Base-by-base conservation (phyloP, 192 early-diverging fungal genomes). In the Oehlia diaphana region DNA sequence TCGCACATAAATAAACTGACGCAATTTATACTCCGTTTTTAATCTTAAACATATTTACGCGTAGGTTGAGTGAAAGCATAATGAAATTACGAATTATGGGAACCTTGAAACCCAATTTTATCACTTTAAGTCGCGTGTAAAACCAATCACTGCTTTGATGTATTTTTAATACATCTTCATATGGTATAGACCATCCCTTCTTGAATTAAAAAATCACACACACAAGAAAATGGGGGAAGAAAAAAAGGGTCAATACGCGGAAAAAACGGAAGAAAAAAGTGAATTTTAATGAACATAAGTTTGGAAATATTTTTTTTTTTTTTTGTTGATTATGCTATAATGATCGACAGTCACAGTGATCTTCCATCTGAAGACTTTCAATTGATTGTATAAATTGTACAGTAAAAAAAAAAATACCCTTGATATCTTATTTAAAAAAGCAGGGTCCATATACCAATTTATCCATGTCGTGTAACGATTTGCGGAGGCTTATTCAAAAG, bases 381-480 rank as follows among this genome's bases (percentile, higher is more conserved):
- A 70, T n/a, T 9, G 35, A 14, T n/a, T 33, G 42, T 42, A 42
- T 42, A 39, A 66, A 66, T 33, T 66, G 9, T 66, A 33, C 26
- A 35, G 9, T n/a, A 19, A 42, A 70, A 39, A 70, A 39, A 68
- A 21, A 37, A 42, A 58, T 58, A 58, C 53, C 53, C 53, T 58
- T 58, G 53, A 58, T 58, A 58, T 21, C 53, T 3, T 47, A 12
- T 47, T 47, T 47, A 9, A 47, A 47, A 70, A 70, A 70, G 68
- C 68, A 70, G 68, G 68, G 68, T 70, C 68, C 68, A 70, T 70
- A 21, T 70, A 70, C 68, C 68, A 19, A 70, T 70, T 44, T 70
- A 70, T 70, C 37, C 66, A 67, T 31, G 28, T 31, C 31, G 28
- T 14, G 13, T 14, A 9, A 31, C 35, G 19, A 35, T 37, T 69